phyloP scores from a whole-genome alignment of 2,329 filamentous ascomycete species.

The Alternaria brassicae region DNA sequence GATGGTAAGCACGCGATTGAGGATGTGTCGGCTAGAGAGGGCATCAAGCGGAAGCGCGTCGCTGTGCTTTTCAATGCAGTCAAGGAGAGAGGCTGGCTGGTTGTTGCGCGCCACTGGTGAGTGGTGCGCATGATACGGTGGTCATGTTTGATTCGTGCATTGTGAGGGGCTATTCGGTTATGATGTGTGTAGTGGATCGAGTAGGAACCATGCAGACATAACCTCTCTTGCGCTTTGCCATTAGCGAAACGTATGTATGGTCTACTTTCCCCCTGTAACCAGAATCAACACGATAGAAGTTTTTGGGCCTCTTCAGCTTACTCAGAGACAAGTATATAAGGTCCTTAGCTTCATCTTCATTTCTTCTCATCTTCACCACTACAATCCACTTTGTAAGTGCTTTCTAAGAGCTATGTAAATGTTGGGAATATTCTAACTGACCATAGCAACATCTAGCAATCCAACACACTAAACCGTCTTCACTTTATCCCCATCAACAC shows the following conservation, averaged over 20 bases:
- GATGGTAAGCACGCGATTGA: slow-evolving; percentile 87
- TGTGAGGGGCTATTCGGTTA: neutral
- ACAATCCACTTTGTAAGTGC: neutral
- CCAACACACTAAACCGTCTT: neutral
- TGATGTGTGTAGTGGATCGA: neutral
- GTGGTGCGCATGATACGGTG: neutral
- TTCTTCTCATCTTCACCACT: neutral
- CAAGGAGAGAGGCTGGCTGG: slow-evolving; percentile 70
- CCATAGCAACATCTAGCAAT: neutral
- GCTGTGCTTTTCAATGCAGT: slow-evolving; percentile 65
- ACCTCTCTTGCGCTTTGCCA: accelerated
- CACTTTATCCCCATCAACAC: too few relatives aligned
- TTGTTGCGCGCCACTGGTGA: slow-evolving; percentile 52
- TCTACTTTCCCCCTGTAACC: neutral
- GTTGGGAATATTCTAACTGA: neutral
- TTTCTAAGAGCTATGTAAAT: neutral
- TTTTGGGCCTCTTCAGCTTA: neutral
- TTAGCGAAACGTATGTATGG: neutral
- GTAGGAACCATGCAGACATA: neutral
- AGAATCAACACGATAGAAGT: neutral
- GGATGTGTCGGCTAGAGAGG: slow-evolving; percentile 83
- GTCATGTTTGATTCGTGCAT: neutral
- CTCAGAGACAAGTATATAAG: neutral
- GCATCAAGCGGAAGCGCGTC: slow-evolving; percentile 78
- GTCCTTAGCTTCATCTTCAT: neutral